Percentiles rank a stretch among this genome's conserved stretches.
Conservation (phyloP, 306 rosid species). For the Styphnolobium japonicum region DNA sequence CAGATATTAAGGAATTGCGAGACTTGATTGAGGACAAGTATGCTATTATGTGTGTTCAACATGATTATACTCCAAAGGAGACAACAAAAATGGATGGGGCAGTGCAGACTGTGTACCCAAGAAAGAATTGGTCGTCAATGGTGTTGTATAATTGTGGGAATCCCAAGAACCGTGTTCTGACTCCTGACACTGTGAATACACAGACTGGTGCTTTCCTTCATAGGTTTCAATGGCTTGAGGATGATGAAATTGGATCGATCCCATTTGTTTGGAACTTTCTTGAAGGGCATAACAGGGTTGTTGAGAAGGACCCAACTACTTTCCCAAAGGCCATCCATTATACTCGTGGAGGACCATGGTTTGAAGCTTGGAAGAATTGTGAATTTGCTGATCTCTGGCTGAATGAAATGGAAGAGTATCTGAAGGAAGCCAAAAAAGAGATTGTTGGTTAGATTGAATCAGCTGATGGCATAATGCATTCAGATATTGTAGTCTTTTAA, state of each 20-base stretch:
- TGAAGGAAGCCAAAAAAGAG: constrained; percentile 35
- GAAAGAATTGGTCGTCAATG: constrained; percentile 84
- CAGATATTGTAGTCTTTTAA: neutral
- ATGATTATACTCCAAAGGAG: constrained; percentile 68
- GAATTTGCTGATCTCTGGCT: constrained; percentile 74
- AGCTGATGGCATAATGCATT: neutral
- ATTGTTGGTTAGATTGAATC: constrained; percentile 22
- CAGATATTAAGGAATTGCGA: constrained; percentile 60
- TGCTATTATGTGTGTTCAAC: constrained; percentile 72
- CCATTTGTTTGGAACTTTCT: constrained; percentile 78
- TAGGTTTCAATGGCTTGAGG: constrained; percentile 79
- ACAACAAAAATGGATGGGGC: constrained; percentile 79
- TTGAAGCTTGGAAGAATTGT: constrained; percentile 75
- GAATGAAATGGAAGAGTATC: constrained; percentile 53
- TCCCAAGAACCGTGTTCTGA: constrained; percentile 53
- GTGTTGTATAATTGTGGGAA: constrained; percentile 66
- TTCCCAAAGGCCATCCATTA: constrained; percentile 63
- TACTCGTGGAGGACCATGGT: constrained; percentile 83
- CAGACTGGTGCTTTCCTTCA: constrained; percentile 74
- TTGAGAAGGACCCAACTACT: constrained; percentile 46
- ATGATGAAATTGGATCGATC: constrained; percentile 58
- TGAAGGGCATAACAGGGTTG: constrained; percentile 65
- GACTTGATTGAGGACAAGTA: constrained; percentile 52
- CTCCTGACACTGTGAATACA: constrained; percentile 57
- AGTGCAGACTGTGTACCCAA: constrained; percentile 66